Evolutionary conservation across 345 rosid genomes (phyloP).

Genomic region (Eucalyptus sideroxylon): DNA sequence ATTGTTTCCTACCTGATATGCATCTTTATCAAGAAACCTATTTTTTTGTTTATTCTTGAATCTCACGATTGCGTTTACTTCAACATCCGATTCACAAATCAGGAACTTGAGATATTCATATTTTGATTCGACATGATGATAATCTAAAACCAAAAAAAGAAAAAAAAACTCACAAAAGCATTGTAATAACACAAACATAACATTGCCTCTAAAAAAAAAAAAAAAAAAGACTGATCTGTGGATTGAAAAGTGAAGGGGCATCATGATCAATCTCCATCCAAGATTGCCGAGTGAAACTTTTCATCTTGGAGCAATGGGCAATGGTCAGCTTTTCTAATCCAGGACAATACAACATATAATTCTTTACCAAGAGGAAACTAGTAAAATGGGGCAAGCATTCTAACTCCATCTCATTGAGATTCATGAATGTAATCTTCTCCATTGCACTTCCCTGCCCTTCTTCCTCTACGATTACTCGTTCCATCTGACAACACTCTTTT

Average conservation of each 20-base stretch:
- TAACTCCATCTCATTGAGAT: accelerated
- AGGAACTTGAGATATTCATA: too few relatives aligned
- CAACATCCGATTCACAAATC: too few relatives aligned
- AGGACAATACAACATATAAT: accelerated
- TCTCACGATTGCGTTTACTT: too few relatives aligned
- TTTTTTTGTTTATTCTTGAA: too few relatives aligned
- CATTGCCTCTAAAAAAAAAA: neutral
- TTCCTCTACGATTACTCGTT: neutral
- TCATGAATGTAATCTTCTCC: neutral
- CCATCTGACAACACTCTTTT: neutral
- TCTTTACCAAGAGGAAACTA: neutral
- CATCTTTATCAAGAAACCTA: accelerated
- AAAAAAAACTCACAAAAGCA: too few relatives aligned
- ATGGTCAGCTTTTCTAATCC: accelerated
- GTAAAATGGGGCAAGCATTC: neutral
- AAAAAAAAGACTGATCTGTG: accelerated
- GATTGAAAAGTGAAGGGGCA: neutral
- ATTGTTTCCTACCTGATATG: too few relatives aligned
- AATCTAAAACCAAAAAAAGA: too few relatives aligned
- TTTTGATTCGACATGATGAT: too few relatives aligned
- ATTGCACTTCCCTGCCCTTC: neutral
- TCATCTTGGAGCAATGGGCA: neutral
- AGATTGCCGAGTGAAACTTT: neutral
- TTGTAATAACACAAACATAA: neutral
- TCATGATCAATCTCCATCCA: neutral